Evolutionary conservation across 2,329 filamentous ascomycete species (phyloP), one percentile per base, ranked within the genome.

Genomic region (Penicillium sp.): DNA sequence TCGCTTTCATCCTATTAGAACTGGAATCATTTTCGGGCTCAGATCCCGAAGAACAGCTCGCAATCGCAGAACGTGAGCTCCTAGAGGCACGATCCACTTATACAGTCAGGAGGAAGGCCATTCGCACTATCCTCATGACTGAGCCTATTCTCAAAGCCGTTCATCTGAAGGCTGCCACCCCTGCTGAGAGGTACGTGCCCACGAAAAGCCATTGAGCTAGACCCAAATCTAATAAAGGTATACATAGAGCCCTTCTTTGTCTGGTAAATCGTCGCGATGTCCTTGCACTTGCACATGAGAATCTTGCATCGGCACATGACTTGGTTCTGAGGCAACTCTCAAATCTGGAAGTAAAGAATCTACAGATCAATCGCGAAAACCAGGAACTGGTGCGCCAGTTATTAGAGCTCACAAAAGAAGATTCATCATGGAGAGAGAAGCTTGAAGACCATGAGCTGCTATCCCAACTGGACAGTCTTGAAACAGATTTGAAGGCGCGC

Each of bases 71-170:
- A 66, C 75, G 76, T 47, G 81, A 82, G 44, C 77, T 87, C 21
- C 74, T 91, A 28, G 79, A 88, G 58, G 81, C 86, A 24, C 82
- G 82, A 62, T 82, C 86, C 48, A 76, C 77, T 51, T 87, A 87
- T 67, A 76, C 81, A 35, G 74, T 91, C 49, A 81, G 81, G 55
- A 84, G 84, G 64, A 81, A 81, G 53, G 82, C 87, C 21, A 75
- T 83, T 21, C 81, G 85, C 53, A 81, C 77, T 41, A 81, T 87
- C 46, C 69, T 93, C 57, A 80, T 81, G 58, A 82, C 83, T 49
- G 84, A 88, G 60, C 87, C 88, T 7, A 82, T 87, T 35, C 72
- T 94, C 50, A 87, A 86, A 61, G 84, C 88, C 6, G 81, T 91
- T 34, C 87, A 94, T 65, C 73, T 79, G 52, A 82, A 82, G 38